Evolutionary conservation across 176 grass and related monocot genomes (phyloP), one percentile per base, ranked within the genome.

Genomic region (Cymbopogon citratus): DNA sequence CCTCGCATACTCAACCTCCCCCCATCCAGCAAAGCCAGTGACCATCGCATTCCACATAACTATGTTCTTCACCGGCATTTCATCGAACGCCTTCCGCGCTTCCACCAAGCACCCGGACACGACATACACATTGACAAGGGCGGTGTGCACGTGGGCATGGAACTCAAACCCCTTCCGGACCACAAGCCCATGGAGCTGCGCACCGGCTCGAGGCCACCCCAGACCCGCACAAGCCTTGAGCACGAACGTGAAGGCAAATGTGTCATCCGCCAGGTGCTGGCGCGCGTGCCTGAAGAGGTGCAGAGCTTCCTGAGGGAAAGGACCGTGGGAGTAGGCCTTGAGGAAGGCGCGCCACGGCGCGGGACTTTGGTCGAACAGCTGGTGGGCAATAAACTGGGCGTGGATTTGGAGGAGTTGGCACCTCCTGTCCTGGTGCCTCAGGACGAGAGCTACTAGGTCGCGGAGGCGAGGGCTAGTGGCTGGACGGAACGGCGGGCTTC

Each of bases 21-120:
- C 86, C 76, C 88, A 80, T 5, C 43, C 73, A 25, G 83, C 83
- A 21, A 85, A 87, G 56, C 88, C 88, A 3, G 92, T 94, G 80
- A 94, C 28, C 88, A 91, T 60, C 34, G 80, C 92, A 62, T 94
- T 94, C 92, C 88, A 94, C 57, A 80, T 46, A 8, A 94, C 88
- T 1, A 18, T 33, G 15, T 87, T 94, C 77, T 87, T 84, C 34
- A 41, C 70, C 0, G 86, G 83, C 83, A 94, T 94, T 74, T 88
- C 92, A 15, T 88, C 66, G 33, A 94, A 94, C 3, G 75, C 86
- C 14, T 1, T 51, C 23, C 29, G 44, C 0, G 92, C 80, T 23
- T 94, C 80, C 35, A 19, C 48, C 80, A 85, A 77, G 25, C 21
- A 21, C 61, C 92, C 62, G 8, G 84, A 91, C 8, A 36, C 14